Base-by-base conservation (phyloP, 2,329 filamentous ascomycete species). In the Cyanodermella asteris region DNA sequence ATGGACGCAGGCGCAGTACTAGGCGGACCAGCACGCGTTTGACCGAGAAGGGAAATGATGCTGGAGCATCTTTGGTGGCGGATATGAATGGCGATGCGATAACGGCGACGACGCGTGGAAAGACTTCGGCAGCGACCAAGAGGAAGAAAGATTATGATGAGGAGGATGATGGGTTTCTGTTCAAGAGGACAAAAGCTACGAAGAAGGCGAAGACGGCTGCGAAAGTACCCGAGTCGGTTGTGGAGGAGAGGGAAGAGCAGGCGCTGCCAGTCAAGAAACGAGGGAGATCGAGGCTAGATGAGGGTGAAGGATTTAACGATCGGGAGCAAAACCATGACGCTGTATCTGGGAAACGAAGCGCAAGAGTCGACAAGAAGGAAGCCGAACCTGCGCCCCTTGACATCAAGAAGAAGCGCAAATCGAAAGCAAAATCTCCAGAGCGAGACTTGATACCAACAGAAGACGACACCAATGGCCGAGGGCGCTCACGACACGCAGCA, bases 91-190 rank as follows among this genome's bases (percentile, higher is more conserved):
- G n/a, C n/a, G n/a, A n/a, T n/a, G n/a, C n/a, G n/a, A n/a, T 32
- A 34, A 31, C 35, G 33, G 24, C 38, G 27, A 24, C 28, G 9
- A 20, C 24, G 12, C 28, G 27, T 16, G 27, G 25, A 17, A 18
- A 19, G 10, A 21, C 20, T 13, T 11, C 22, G n/a, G 38, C 33
- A 13, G 35, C 39, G 14, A 37, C 38, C 11, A 45, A 36, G 34
- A 57, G 56, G 37, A 41, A 53, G 23, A 55, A 54, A 53, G 56
- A 49, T 32, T 72, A 72, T 38, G 72, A 77, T 38, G 74, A 82
- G 45, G 64, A 74, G 39, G 70, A 76, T 51, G 75, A 74, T 38
- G 76, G 76, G 33, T 82, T 82, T 38, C 56, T 67, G 29, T 82
- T 81, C 44, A 67, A 70, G 34, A 64, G 74, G 36, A 68, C 61